A percentile compares a stretch with the other conserved stretches of the same genome.
These are phyloP conservation scores for Hortaea werneckii DNA, from an alignment of 2,329 filamentous ascomycete species.

Conservation along the genomic window DNA sequence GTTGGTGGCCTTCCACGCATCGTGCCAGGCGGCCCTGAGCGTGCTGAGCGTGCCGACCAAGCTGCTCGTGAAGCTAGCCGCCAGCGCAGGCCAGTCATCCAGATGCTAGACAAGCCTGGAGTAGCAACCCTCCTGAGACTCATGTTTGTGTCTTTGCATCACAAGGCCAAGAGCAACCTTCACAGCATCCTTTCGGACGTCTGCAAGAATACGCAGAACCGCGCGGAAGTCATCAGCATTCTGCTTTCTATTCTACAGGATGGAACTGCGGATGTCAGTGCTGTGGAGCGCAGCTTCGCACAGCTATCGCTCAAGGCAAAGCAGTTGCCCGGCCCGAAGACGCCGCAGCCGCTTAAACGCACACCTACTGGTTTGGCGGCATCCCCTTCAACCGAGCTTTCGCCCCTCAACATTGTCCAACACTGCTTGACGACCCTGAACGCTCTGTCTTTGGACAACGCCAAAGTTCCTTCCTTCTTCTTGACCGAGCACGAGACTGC, in stretches of 20 bases:
- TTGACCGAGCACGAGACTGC: conserved; percentile 84
- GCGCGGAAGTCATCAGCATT: conserved; percentile 86
- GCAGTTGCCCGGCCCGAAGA: conserved; percentile 56
- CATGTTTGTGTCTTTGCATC: conserved; percentile 93
- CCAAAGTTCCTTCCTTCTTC: conserved; percentile 83
- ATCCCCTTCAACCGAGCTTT: conserved; percentile 63
- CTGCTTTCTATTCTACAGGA: conserved; percentile 90
- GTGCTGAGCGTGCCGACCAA: conserved; percentile 20
- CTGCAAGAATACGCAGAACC: conserved; percentile 92
- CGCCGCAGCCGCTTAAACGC: conserved; percentile 70
- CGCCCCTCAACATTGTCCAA: conserved; percentile 88
- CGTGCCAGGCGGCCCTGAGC: conserved; percentile 3
- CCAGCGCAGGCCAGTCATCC: conserved; percentile 72
- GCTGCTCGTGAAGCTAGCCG: conserved; percentile 27
- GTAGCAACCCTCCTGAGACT: conserved; percentile 93
- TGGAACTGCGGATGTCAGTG: conserved; percentile 82
- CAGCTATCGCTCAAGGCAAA: conserved; percentile 86
- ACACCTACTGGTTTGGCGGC: conserved; percentile 52
- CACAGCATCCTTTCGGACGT: conserved; percentile 84
- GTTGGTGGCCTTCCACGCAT: conserved; percentile 4
- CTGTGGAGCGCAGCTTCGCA: conserved; percentile 90
- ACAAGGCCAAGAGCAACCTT: conserved; percentile 71
- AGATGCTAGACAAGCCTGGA: conserved; percentile 94
- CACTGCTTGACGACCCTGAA: conserved; percentile 83
- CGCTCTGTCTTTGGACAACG: conserved; percentile 73